Percentiles rank a stretch among this genome's conserved stretches.
phyloP scores from a whole-genome alignment of 2,329 filamentous ascomycete genomes.

The Microdochium trichocladiopsis region DNA sequence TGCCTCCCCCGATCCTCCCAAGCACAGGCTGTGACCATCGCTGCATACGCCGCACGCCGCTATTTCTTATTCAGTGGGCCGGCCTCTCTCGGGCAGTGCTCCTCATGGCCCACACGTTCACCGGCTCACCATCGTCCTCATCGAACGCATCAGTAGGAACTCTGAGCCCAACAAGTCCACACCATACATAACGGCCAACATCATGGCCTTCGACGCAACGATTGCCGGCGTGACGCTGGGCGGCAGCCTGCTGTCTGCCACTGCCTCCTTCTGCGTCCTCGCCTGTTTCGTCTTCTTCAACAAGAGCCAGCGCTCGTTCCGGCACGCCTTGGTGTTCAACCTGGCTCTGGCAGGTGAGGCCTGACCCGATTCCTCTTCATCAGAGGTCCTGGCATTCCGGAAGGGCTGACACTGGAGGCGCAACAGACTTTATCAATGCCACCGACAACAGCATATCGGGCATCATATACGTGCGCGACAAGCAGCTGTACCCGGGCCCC shows the following conservation, averaged over 20 bases:
- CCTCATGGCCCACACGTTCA: too few species aligned
- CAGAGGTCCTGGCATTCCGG: too few species aligned
- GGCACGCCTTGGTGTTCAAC: slow-evolving; percentile 14
- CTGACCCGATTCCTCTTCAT: too few species aligned
- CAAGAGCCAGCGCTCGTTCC: slow-evolving; percentile 12
- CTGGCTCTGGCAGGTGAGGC: slow-evolving; percentile 13
- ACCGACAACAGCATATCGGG: slow-evolving; percentile 34
- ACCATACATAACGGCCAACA: neutral
- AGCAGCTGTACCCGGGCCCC: slow-evolving; percentile 16
- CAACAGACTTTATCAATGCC: slow-evolving; percentile 31
- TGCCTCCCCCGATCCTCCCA: too few species aligned
- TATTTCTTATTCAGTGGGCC: too few species aligned
- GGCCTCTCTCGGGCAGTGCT: too few species aligned
- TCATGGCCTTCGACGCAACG: neutral
- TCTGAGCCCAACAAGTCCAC: too few species aligned
- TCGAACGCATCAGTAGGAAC: too few species aligned
- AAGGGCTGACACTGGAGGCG: too few species aligned
- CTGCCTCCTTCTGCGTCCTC: slow-evolving; percentile 7
- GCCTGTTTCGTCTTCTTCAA: slow-evolving; percentile 6
- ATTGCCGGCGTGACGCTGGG: slow-evolving; percentile 4
- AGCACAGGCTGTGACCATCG: too few species aligned
- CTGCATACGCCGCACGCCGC: too few species aligned
- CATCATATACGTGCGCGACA: slow-evolving; percentile 20
- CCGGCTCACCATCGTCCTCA: too few species aligned
- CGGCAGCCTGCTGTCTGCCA: slow-evolving; percentile 8